Evolutionary conservation across 2,329 filamentous ascomycete genomes (phyloP).

Genomic region (Penicillium sumatraense): DNA sequence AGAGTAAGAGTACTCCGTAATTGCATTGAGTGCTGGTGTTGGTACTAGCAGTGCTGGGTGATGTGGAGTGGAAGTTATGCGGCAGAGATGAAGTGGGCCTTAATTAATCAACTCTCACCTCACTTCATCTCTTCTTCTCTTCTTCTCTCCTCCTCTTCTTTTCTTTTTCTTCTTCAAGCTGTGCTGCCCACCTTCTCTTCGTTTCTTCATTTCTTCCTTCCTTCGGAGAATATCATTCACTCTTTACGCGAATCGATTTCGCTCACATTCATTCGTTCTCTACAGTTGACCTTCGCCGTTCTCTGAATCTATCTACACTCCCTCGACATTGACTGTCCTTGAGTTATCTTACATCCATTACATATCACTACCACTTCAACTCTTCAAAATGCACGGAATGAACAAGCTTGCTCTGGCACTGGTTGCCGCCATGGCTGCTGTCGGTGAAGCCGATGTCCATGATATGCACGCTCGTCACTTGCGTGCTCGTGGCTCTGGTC

Average conservation of each 20-base stretch:
- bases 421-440: conserved; percentile 40
- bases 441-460: conserved; percentile 38
- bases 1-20: background rate
- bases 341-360: background rate
- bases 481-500: background rate
- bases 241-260: conserved; percentile 9
- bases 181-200: conserved; percentile 2
- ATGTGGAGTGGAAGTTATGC: background rate
- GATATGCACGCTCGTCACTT: conserved; percentile 29
- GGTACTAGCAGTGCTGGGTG: background rate
- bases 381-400: conserved; percentile 41
- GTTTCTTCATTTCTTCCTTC: background rate
- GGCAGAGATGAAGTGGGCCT: background rate
- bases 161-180: conserved; percentile 14
- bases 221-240: background rate
- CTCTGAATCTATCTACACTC: background rate
- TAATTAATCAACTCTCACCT: background rate
- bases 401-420: conserved; percentile 41
- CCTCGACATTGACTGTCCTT: no score
- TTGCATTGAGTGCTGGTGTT: background rate
- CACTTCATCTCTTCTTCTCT: background rate
- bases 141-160: conserved; percentile 5
- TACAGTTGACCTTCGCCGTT: background rate
- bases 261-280: conserved; percentile 1
- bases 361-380: conserved; percentile 14